phyloP scores from a whole-genome alignment of 2,329 filamentous ascomycete species.

The Bisporella sp. region DNA sequence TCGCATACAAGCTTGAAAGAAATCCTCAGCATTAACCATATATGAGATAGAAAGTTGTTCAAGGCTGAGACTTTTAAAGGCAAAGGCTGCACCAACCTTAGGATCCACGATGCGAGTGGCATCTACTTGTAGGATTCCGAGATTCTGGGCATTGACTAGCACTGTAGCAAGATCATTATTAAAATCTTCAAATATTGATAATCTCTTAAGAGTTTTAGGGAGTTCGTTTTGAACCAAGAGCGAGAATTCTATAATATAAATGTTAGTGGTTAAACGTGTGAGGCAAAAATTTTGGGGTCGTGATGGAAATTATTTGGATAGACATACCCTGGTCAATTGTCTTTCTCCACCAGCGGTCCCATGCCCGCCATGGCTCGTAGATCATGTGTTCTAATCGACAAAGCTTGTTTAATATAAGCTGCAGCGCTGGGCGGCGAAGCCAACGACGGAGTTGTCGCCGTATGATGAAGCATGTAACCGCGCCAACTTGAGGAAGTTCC shows the following conservation, averaged over 20 bases:
- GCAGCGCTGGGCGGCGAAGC: conserved; percentile 11
- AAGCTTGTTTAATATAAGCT: conserved; percentile 19
- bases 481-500: conserved; percentile 20
- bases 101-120: not conserved
- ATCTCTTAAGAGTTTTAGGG: not conserved
- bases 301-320: not conserved
- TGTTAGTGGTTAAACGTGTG: not conserved
- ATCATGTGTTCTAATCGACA: conserved; percentile 22
- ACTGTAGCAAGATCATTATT: not conserved
- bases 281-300: not conserved
- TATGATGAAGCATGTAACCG: conserved; percentile 26
- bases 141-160: not conserved
- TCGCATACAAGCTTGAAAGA: conserved; percentile 20
- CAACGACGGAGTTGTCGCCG: conserved; percentile 29
- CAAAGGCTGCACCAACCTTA: conserved; percentile 16
- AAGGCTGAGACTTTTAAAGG: conserved; percentile 21
- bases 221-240: not conserved
- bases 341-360: not conserved
- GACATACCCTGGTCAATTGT: not conserved
- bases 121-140: not conserved
- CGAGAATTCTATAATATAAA: not conserved
- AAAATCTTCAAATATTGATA: not conserved
- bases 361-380: conserved; percentile 28
- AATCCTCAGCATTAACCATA: conserved; percentile 23
- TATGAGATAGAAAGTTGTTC: conserved; percentile 26